Conservation (phyloP, 345 rosid species). For the Atalantia buxifolia region DNA sequence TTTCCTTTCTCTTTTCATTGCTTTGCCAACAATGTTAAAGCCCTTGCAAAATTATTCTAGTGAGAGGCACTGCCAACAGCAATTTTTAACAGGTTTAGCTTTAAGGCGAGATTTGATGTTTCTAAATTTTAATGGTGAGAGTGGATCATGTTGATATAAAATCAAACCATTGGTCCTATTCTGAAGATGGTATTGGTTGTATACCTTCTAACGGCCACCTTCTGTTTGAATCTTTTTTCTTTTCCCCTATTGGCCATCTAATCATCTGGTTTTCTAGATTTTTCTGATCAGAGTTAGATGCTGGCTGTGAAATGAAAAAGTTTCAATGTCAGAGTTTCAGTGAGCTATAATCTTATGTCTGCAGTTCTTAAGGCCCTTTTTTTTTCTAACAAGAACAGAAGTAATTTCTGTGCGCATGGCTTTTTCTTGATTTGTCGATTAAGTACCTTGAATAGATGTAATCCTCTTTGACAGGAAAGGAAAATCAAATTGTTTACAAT, state of each 20-base stretch:
- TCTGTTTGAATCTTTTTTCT: no score
- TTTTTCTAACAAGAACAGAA: not conserved
- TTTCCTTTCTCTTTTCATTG: not conserved
- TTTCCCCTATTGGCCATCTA: no score
- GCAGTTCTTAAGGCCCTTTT: not conserved
- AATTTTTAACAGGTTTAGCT: not conserved
- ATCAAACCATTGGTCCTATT: not conserved
- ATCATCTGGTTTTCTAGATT: no score
- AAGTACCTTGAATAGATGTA: not conserved
- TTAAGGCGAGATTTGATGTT: not conserved
- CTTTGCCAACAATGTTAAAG: not conserved
- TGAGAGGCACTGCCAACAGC: not conserved
- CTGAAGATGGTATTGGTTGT: not conserved
- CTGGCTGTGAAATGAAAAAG: not conserved
- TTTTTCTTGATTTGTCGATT: conserved; percentile 11
- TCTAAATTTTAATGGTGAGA: not conserved
- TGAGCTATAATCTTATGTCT: not conserved
- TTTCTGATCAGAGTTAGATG: no score
- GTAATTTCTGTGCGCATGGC: not conserved
- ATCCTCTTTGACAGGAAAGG: conserved; percentile 1
- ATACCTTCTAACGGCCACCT: not conserved
- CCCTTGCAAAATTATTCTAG: not conserved
- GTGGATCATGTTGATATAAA: not conserved
- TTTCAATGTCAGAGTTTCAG: not conserved
- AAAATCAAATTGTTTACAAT: not conserved